phyloP scores from a whole-genome alignment of 192 early-diverging fungal species.

The Backusella morwellensis region DNA sequence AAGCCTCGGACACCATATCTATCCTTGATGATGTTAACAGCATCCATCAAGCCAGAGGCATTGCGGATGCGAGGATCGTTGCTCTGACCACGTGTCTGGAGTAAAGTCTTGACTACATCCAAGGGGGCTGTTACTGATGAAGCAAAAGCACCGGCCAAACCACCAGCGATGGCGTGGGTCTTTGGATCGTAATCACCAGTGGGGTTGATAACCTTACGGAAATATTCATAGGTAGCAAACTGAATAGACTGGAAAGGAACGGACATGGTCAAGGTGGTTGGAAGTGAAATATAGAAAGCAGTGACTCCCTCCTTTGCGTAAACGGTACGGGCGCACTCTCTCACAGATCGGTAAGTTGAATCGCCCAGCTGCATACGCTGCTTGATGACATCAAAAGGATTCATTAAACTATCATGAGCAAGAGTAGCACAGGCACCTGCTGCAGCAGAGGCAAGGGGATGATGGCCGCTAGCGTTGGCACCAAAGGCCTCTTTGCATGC shows the following conservation, averaged over 20 bases:
- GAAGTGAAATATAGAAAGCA: slow-evolving; percentile 93
- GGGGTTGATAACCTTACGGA: slow-evolving; percentile 82
- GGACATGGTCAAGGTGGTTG: slow-evolving; percentile 91
- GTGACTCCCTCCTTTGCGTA: slow-evolving; percentile 72
- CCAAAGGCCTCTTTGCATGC: slow-evolving; percentile 79
- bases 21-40: slow-evolving; percentile 75
- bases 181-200: slow-evolving; percentile 77
- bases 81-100: slow-evolving; percentile 87
- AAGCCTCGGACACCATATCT: slow-evolving; percentile 76
- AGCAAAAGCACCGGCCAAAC: slow-evolving; percentile 84
- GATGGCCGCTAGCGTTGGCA: slow-evolving; percentile 51
- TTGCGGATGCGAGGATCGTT: slow-evolving; percentile 66
- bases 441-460: slow-evolving; percentile 65
- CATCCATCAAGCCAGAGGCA: slow-evolving; percentile 67
- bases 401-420: slow-evolving; percentile 87
- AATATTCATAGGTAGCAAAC: slow-evolving; percentile 89
- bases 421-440: slow-evolving; percentile 90
- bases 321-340: slow-evolving; percentile 69
- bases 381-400: slow-evolving; percentile 97
- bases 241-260: slow-evolving; percentile 95
- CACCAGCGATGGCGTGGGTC: slow-evolving; percentile 84
- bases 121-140: slow-evolving; percentile 86
- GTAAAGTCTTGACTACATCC: slow-evolving; percentile 90
- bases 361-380: slow-evolving; percentile 92
- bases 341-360: slow-evolving; percentile 65